These are phyloP conservation scores for Solanum peruvianum DNA, from an alignment of 257 asterid genomes.

Conservation along the genomic window DNA sequence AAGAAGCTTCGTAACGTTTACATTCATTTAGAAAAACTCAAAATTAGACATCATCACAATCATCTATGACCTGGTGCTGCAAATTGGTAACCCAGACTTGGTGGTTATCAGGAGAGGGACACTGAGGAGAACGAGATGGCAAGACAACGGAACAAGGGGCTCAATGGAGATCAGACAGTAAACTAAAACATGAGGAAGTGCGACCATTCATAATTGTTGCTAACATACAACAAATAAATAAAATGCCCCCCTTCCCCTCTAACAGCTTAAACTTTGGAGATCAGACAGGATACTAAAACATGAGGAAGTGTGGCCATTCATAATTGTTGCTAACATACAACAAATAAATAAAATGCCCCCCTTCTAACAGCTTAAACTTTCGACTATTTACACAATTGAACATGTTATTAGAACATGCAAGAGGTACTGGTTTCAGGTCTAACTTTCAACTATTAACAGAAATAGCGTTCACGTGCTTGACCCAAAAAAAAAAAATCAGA, in stretches of 20 bases:
- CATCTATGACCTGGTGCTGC: background rate
- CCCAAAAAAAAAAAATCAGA: background rate
- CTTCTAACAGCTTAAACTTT: background rate
- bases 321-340: background rate
- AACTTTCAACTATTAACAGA: background rate
- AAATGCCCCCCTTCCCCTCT: background rate
- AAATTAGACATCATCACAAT: background rate
- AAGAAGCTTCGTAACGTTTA: background rate
- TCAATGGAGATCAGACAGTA: background rate
- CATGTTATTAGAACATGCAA: background rate
- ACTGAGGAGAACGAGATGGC: background rate
- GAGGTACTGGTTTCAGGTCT: background rate
- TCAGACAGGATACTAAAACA: background rate
- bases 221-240: background rate
- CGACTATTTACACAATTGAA: background rate
- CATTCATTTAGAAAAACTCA: background rate
- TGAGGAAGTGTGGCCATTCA: background rate
- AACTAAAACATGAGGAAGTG: background rate
- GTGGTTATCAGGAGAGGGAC: background rate
- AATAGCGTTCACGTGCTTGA: background rate
- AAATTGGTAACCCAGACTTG: background rate
- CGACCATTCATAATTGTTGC: background rate
- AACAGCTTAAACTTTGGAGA: background rate
- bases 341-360: background rate
- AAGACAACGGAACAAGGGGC: background rate